Evolutionary conservation across 2,329 filamentous ascomycete species (phyloP).

Genomic region (Fusarium chuoi): DNA sequence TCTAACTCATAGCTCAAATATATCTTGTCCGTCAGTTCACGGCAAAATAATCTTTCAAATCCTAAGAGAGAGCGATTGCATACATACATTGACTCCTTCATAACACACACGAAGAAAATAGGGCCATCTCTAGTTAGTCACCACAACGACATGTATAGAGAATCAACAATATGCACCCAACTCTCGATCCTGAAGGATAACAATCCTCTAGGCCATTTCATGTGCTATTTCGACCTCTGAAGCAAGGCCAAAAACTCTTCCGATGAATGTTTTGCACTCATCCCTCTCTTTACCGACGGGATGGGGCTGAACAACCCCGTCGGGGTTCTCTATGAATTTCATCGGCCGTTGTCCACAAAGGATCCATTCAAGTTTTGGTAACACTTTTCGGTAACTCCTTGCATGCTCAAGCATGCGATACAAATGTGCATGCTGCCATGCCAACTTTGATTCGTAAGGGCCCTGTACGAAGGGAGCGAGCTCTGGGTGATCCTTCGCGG

Average conservation of each 20-base stretch:
- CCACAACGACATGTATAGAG: too few species aligned
- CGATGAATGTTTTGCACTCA: background rate
- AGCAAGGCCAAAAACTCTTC: background rate
- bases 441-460: accelerated
- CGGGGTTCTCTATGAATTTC: background rate
- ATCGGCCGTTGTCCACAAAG: conserved; percentile 17
- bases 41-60: too few species aligned
- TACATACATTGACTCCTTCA: background rate
- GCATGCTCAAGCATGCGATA: conserved; percentile 28
- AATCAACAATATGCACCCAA: background rate
- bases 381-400: conserved; percentile 2
- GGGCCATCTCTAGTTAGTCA: background rate
- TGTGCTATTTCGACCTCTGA: background rate
- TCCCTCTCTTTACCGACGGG: accelerated
- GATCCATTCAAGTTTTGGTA: conserved; percentile 24
- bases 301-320: background rate
- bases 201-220: background rate
- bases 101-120: background rate
- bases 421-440: conserved; percentile 18
- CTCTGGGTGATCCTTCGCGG: background rate
- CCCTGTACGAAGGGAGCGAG: background rate
- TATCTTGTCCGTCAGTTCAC: too few species aligned
- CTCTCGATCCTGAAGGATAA: background rate
- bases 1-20: too few species aligned
- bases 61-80: background rate